Evolutionary conservation across 2,329 filamentous ascomycete genomes (phyloP), one percentile per base, ranked within the genome.

Genomic region (Fusarium penzigii): DNA sequence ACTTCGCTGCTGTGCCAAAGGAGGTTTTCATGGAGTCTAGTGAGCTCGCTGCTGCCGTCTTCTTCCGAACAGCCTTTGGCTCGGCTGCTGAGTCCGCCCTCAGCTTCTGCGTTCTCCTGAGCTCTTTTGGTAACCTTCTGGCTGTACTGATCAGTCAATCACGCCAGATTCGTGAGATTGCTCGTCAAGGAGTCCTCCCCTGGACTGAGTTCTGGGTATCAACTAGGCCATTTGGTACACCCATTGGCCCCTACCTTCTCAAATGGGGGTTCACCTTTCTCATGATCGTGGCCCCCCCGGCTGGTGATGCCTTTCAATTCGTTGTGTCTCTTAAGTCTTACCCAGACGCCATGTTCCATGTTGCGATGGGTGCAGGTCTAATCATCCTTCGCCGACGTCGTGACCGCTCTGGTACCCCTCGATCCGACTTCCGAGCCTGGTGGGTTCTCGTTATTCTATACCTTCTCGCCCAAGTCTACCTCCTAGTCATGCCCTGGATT

Each of bases 401-500:
- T 5, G 75, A 72, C 38, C 75, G 76, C 1, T 68, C 82, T 5
- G 76, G 77, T 3, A 67, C 84, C 3, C 75, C 74, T 0, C 60
- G 63, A 0, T 70, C 80, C 0, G 76, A 78, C 5, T 89, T 87
- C 67, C 73, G 71, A 7, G 79, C 83, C 0, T 89, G 85, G 85
- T 66, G 84, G 51, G 47, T 78, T 0, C 74, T 79, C 0, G 68
- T 89, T 1, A 61, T 79, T 8, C 87, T 90, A 68, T 83, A 78
- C 44, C 78, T 86, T 42, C 65, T 83, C 0, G 71, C 84, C 0
- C 81, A 87, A 46, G 50, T 85, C 0, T 89, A 84, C 52, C 71
- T 89, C 42, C 70, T 90, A 2, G 76, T 85, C 14, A 88, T 88
- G 77, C 87, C 87, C 0, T 90, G 87, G 87, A 87, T 84, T 58